Conservation (phyloP, 2,329 filamentous ascomycete species). For the Cordyceps cicadae region DNA sequence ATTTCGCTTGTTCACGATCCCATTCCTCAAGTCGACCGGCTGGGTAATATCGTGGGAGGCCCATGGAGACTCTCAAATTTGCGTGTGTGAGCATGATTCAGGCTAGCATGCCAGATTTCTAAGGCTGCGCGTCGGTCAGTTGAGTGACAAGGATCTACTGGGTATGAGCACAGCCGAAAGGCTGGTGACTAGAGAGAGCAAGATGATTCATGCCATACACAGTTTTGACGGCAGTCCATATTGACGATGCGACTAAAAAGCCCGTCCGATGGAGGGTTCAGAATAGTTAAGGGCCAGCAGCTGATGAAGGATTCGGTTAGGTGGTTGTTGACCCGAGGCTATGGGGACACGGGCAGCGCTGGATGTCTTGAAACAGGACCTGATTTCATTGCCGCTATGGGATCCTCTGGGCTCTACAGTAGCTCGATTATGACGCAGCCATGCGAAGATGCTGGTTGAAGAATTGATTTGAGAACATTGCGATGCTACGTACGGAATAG, state of each 20-base stretch:
- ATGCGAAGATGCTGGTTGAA: not conserved
- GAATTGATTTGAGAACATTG: not conserved
- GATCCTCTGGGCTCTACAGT: constrained; percentile 73
- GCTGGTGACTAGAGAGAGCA: constrained; percentile 63
- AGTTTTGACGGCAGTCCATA: constrained; percentile 79
- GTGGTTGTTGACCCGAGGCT: constrained; percentile 71
- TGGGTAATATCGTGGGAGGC: constrained; percentile 76
- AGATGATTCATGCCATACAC: constrained; percentile 94
- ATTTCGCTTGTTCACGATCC: constrained; percentile 83
- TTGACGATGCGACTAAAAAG: constrained; percentile 54
- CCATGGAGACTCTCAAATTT: constrained; percentile 61
- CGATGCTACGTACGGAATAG: not conserved
- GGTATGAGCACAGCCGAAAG: constrained; percentile 69
- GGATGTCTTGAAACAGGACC: constrained; percentile 62
- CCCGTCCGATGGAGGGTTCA: constrained; percentile 76
- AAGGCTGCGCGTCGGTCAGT: constrained; percentile 80
- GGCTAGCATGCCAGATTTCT: constrained; percentile 75
- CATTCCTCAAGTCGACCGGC: constrained; percentile 64
- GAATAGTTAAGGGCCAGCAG: constrained; percentile 69
- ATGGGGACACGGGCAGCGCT: constrained; percentile 52
- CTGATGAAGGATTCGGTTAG: constrained; percentile 73
- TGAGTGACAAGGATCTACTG: constrained; percentile 54
- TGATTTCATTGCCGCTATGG: constrained; percentile 66
- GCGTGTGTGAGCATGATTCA: constrained; percentile 71
- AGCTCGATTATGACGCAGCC: constrained; percentile 36